Evolutionary conservation across 768 basidiomycete species (phyloP), one percentile per base, ranked within the genome.

Genomic region (Lentinula aciculospora): DNA sequence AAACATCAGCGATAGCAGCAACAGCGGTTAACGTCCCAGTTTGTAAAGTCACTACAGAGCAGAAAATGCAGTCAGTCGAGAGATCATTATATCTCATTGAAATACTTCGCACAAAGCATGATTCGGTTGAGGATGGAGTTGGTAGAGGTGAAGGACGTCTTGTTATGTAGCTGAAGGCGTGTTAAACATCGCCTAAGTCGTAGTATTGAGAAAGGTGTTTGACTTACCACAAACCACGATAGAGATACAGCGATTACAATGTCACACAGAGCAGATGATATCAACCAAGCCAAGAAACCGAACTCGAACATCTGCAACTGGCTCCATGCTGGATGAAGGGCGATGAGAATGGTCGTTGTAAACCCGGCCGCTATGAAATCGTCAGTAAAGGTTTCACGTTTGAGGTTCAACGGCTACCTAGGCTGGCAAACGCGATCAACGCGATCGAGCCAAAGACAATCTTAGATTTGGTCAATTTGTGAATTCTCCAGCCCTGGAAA

Each of bases 221-320:
- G 37, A 65, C 74, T 17, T 61, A 80, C 81, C 66, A 83, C 64
- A 36, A 70, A 74, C 48, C 69, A 62, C 6, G 76, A 74, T 5
- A 83, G 69, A 1, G 72, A 60, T 0, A 64, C 56, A 1, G 82
- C 76, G 49, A 84, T 83, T 9, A 80, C 60, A 7, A 77, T 61
- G 63, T 83, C 83, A 10, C 75, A 73, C 10, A 72, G 66, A 4
- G 75, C 76, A 12, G 79, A 72, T 0, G 75, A 64, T 17, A 73
- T 62, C 29, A 83, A 74, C 81, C 82, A 83, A 1, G 68, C 57
- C 19, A 75, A 66, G 1, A 72, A 72, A 0, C 74, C 66, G 28
- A 55, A 60, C 48, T 73, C 70, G 2, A 73, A 64, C 48, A 67
- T 53, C 15, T 68, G 68, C 58, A 74, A 72, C 50, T 58, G 55